Base-by-base conservation (phyloP, 169 alveolate species). In the Perkinsus olseni region DNA sequence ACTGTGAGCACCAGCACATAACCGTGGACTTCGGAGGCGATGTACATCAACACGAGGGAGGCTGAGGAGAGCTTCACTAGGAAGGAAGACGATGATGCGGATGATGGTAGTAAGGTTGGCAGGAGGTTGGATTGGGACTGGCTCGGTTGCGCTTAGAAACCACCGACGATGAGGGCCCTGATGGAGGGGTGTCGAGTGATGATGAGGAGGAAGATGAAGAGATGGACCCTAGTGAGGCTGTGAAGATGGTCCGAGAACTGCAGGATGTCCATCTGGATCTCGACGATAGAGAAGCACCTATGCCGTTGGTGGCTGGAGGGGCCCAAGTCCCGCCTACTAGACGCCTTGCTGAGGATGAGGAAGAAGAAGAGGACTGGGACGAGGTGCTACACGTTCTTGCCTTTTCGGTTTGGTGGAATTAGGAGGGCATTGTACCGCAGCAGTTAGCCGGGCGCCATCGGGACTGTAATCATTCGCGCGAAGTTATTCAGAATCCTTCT, bases 1-100 rank as follows among this genome's bases (percentile, higher is more conserved):
- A 97, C 94, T 97, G 99, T 82, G 99, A 98, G 95, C 97, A 99
- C 24, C 99, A 99, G n/a, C 97, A 98, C 93, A 95, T 99, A 40
- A 97, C 97, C 91, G 95, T 98, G 92, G 99, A 99, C 94, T 97
- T n/a, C 98, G 92, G 99, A 98, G 92, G 98, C 99, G 91, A 99
- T 99, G 97, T 99, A 98, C 96, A 98, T 99, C 74, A 98, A 98
- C 51, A 98, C 92, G 0, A 36, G 39, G 28, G 93, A 90, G 39
- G 93, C 39, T 34, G 90, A 74, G 10, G 91, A 62, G 20, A 28
- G 45, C 38, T 91, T 13, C 38, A 93, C 45, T 4, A 90, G 45
- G 40, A 94, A 74, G 28, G 91, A 74, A 92, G 93, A 74, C 17
- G 93, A 39, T 13, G 95, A 92, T 45, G 92, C 51, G 24, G 94